Conservation (phyloP, 768 basidiomycete genomes). For the Kwoniella sp. region DNA sequence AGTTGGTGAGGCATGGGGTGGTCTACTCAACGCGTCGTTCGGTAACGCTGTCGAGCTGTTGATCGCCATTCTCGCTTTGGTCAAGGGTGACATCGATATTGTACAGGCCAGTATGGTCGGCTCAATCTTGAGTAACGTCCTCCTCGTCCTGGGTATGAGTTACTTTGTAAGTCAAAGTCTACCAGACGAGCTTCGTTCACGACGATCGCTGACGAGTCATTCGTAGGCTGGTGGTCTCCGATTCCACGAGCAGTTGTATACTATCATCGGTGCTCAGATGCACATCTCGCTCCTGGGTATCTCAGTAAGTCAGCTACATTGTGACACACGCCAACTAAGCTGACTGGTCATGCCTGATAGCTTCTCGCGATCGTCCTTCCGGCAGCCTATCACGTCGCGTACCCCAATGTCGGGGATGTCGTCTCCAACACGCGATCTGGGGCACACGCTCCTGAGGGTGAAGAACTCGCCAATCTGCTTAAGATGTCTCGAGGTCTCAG, state of each 20-base stretch:
- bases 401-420: conserved; percentile 32
- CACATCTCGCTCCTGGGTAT: conserved; percentile 54
- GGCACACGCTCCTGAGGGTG: conserved; percentile 44
- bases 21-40: conserved; percentile 60
- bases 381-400: conserved; percentile 50
- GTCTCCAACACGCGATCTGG: conserved; percentile 21
- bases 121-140: conserved; percentile 59
- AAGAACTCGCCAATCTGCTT: conserved; percentile 59
- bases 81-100: conserved; percentile 59
- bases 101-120: conserved; percentile 64
- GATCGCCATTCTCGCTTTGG: conserved; percentile 55
- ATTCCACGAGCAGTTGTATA: conserved; percentile 63
- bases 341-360: conserved; percentile 10
- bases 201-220: not conserved
- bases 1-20: conserved; percentile 56
- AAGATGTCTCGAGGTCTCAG: conserved; percentile 61
- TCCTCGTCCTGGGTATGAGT: conserved; percentile 55
- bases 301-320: conserved; percentile 33
- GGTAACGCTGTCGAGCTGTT: conserved; percentile 63
- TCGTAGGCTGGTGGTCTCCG: conserved; percentile 57
- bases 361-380: conserved; percentile 56
- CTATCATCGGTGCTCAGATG: conserved; percentile 60
- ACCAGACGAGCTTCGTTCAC: not conserved
- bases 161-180: conserved; percentile 35
- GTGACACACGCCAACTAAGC: not conserved